Conservation (phyloP, 306 rosid genomes). For the Vicia sativa region DNA sequence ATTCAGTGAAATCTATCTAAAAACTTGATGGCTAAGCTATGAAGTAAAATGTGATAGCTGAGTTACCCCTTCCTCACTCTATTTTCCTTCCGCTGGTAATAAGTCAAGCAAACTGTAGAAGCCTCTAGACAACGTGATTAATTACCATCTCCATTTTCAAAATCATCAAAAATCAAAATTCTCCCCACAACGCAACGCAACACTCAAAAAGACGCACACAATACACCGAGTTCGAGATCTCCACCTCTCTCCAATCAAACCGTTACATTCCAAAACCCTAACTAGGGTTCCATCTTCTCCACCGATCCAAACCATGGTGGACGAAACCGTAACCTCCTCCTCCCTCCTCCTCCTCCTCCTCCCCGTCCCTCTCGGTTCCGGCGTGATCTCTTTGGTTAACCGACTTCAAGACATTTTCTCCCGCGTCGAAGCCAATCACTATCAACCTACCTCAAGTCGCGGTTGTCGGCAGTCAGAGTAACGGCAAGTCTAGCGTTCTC, state of each 20-base stretch:
- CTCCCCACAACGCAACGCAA: background rate
- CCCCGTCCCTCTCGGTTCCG: conserved; percentile 73
- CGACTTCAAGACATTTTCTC: conserved; percentile 95
- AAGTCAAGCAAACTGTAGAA: background rate
- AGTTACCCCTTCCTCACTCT: background rate
- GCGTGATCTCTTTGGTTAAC: conserved; percentile 88
- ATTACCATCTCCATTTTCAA: background rate
- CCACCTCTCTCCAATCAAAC: conserved; percentile 13
- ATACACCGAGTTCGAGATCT: background rate
- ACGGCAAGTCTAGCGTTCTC: conserved; percentile 98
- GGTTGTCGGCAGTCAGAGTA: conserved; percentile 97
- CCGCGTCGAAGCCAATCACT: conserved; percentile 84
- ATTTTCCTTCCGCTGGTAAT: background rate
- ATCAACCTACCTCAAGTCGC: conserved; percentile 98
- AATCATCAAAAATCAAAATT: background rate
- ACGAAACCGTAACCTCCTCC: conserved; percentile 55
- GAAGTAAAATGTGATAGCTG: too few species aligned
- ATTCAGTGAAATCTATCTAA: too few species aligned
- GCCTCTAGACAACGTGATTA: background rate
- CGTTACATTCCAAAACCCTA: conserved; percentile 41
- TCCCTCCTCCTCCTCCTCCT: conserved; percentile 39
- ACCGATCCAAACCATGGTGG: conserved; percentile 70
- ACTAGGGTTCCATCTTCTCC: conserved; percentile 35
- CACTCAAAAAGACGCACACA: background rate
- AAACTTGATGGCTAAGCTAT: too few species aligned